These are phyloP conservation scores for Linum tenue DNA, from an alignment of 345 rosid genomes.

Conservation along the genomic window DNA sequence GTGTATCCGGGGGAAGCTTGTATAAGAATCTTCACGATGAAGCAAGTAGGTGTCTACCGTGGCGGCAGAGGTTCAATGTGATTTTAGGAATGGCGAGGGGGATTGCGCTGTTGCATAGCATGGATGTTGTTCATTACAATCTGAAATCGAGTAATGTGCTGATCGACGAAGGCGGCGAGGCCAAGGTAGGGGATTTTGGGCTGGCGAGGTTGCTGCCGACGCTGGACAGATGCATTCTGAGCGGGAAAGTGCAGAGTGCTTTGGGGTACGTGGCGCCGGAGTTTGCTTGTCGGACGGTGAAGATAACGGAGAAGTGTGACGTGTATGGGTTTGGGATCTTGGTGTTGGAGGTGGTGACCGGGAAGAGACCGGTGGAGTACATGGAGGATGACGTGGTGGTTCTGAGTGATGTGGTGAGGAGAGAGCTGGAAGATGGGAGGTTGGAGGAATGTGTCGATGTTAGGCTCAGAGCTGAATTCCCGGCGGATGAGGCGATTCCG, in stretches of 20 bases:
- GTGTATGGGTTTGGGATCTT: constrained; percentile 90
- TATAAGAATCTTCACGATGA: constrained; percentile 87
- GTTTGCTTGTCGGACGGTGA: constrained; percentile 88
- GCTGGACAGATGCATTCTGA: constrained; percentile 79
- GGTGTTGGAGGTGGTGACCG: constrained; percentile 77
- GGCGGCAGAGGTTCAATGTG: constrained; percentile 83
- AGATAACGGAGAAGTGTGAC: constrained; percentile 91
- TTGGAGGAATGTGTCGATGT: constrained; percentile 69
- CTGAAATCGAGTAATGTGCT: constrained; percentile 88
- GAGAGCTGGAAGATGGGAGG: constrained; percentile 61
- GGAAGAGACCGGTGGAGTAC: constrained; percentile 86
- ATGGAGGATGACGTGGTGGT: constrained; percentile 96
- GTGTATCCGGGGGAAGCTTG: constrained; percentile 74
- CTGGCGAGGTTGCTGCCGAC: constrained; percentile 82
- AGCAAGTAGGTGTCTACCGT: constrained; percentile 43
- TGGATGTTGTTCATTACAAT: constrained; percentile 82
- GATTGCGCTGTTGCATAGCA: constrained; percentile 71
- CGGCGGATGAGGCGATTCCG: constrained; percentile 76
- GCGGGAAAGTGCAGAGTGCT: constrained; percentile 97
- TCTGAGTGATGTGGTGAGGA: constrained; percentile 78
- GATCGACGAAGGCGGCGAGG: constrained; percentile 63
- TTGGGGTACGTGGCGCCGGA: constrained; percentile 99
- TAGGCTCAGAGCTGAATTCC: constrained; percentile 51
- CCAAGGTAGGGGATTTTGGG: constrained; percentile 91
- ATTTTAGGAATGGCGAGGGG: constrained; percentile 86